Evolutionary conservation across 257 asterid genomes (phyloP), one percentile per base, ranked within the genome.

Genomic region (Gentiana macrophylla): DNA sequence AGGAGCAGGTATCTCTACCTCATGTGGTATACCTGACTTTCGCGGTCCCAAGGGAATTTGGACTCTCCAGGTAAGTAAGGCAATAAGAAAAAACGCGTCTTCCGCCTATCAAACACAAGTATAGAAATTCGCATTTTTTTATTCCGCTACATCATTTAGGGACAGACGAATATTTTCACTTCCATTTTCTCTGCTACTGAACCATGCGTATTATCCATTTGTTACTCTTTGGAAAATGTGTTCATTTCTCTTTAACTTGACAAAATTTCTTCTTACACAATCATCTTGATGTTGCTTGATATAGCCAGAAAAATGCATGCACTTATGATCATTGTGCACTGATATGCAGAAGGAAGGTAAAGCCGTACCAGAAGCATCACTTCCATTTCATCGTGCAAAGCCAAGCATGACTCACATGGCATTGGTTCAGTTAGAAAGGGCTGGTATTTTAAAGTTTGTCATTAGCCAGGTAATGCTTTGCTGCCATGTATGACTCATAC

Each of bases 11-110:
- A 90, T 90, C 63, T 90, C 98, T 56, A 90, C 98, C 59, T 83
- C 98, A 12, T 86, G 95, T 73, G 98, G 98, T 60, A 91, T 91
- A 82, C 98, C 98, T 8, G 98, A 90, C 65, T 90, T 90, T 74
- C 95, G 98, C 62, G 98, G 98, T 55, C 98, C 98, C 58, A 86
- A 86, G 66, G 98, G 98, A 35, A 80, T 90, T 68, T 90, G 98
- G 98, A 90, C 98, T 24, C 94, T 90, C 68, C 98, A 90, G 89
- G 98, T 86, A 70, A 61, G 44, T 15, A 57, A 49, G 53, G n/a
- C 37, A 24, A 24, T 24, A 24, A 24, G 24, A 24, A 24, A 24
- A 24, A 24, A 24, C 24, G 24, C 24, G 24, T 24, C 1, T 24
- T 24, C 24, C 24, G 24, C 24, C 24, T 24, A 24, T 24, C 24